phyloP scores from a whole-genome alignment of 108 stramenopile genomes.

The Fragilaria crotonensis region DNA sequence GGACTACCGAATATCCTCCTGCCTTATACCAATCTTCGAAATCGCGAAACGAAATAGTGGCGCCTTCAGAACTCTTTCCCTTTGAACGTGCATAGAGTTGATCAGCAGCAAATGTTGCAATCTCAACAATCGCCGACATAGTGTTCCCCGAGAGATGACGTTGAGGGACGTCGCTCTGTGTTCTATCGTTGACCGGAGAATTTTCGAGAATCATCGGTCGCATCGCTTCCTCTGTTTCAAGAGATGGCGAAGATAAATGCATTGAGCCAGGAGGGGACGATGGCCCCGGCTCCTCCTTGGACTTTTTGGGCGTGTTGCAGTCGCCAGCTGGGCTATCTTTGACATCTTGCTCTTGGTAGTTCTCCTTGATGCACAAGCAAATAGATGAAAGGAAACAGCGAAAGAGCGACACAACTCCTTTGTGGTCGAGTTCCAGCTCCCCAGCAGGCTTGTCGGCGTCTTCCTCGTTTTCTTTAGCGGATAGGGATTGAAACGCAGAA shows the following conservation, averaged over 20 bases:
- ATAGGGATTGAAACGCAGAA: constrained; percentile 38
- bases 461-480: constrained; percentile 7
- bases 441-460: background rate
- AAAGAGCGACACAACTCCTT: constrained; percentile 48
- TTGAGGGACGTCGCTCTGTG: too few relatives aligned
- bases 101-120: constrained; percentile 64
- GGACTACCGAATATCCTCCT: constrained; percentile 65
- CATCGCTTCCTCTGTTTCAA: background rate
- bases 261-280: too few relatives aligned
- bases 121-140: constrained; percentile 37
- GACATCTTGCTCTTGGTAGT: too few relatives aligned
- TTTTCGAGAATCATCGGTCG: constrained; percentile 2
- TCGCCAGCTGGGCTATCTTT: too few relatives aligned
- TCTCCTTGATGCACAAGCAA: constrained; percentile 46
- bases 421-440: constrained; percentile 17
- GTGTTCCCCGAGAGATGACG: background rate
- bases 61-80: constrained; percentile 1
- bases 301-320: background rate
- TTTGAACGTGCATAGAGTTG: constrained; percentile 32
- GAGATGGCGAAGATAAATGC: background rate
- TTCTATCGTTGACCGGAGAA: constrained; percentile 1
- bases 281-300: background rate
- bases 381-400: constrained; percentile 60
- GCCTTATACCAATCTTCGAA: constrained; percentile 80
- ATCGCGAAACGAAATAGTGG: constrained; percentile 38